phyloP scores from a whole-genome alignment of 2,329 filamentous ascomycete species.

The Venturia effusa region DNA sequence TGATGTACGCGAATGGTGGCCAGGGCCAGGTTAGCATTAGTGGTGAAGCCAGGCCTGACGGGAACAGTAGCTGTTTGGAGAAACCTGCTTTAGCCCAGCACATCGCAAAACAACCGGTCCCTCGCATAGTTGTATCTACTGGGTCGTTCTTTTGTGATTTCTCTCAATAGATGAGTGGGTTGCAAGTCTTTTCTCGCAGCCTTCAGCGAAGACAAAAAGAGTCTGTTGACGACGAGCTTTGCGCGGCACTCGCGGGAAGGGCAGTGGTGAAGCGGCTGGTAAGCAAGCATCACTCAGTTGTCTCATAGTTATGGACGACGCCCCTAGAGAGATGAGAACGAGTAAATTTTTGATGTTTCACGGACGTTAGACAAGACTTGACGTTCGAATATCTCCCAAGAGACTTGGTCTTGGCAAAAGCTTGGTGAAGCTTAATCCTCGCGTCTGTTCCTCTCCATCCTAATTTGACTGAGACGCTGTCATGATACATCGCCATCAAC shows the following conservation, averaged over 20 bases:
- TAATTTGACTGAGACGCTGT: no score
- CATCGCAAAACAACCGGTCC: neutral
- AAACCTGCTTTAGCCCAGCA: neutral
- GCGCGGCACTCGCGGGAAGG: neutral
- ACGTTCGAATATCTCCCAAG: neutral
- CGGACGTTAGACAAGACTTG: neutral
- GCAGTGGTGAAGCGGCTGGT: neutral
- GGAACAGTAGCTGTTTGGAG: neutral
- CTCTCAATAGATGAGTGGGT: neutral
- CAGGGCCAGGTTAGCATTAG: neutral
- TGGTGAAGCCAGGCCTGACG: neutral
- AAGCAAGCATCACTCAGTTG: neutral
- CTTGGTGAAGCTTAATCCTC: constrained; percentile 1
- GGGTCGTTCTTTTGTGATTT: neutral
- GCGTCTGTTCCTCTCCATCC: neutral
- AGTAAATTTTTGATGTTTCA: neutral
- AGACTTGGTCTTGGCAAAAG: neutral
- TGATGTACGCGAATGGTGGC: neutral
- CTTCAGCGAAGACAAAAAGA: neutral
- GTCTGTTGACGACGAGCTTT: neutral
- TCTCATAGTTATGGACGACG: neutral
- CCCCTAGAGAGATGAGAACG: neutral
- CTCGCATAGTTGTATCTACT: neutral
- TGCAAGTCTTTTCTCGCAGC: neutral
- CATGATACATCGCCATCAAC: no score